These are phyloP conservation scores for Trichoderma asperellum DNA, from an alignment of 2,329 filamentous ascomycete species.

Conservation along the genomic window DNA sequence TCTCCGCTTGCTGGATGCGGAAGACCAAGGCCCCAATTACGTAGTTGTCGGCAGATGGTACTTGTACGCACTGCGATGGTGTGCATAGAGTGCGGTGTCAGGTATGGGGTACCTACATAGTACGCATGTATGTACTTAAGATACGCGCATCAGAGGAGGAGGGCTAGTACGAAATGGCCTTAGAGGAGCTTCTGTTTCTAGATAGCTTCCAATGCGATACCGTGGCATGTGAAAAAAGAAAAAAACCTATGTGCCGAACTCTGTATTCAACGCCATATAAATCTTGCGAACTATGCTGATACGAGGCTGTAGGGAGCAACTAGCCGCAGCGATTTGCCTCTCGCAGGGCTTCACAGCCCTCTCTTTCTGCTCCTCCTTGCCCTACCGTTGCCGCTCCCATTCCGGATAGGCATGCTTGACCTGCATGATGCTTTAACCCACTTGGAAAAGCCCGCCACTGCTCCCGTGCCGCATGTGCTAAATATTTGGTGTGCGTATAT, in stretches of 20 bases:
- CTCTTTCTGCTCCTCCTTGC: not conserved
- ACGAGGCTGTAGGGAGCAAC: not conserved
- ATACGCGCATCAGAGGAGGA: not conserved
- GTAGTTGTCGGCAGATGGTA: slow-evolving; percentile 9
- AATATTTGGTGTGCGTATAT: not conserved
- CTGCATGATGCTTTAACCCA: slow-evolving; percentile 14
- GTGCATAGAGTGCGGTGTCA: not conserved
- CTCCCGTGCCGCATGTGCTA: not conserved
- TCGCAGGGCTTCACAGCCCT: not conserved
- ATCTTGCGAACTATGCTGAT: not conserved
- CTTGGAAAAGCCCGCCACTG: not conserved
- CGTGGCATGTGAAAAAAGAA: not conserved
- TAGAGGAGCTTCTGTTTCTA: not conserved
- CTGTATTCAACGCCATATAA: not conserved
- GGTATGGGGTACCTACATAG: not conserved
- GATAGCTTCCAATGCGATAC: not conserved
- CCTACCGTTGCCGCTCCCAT: not conserved
- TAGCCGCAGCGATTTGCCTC: not conserved
- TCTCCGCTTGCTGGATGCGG: slow-evolving; percentile 1
- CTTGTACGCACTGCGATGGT: not conserved
- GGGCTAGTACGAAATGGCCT: not conserved
- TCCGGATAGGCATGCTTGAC: not conserved
- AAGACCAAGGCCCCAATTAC: not conserved
- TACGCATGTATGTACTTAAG: not conserved
- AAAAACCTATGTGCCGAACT: not conserved